A percentile compares a stretch with the other conserved stretches of the same genome.
Conservation (phyloP, 768 basidiomycete species). For the Auricularia sp. region DNA sequence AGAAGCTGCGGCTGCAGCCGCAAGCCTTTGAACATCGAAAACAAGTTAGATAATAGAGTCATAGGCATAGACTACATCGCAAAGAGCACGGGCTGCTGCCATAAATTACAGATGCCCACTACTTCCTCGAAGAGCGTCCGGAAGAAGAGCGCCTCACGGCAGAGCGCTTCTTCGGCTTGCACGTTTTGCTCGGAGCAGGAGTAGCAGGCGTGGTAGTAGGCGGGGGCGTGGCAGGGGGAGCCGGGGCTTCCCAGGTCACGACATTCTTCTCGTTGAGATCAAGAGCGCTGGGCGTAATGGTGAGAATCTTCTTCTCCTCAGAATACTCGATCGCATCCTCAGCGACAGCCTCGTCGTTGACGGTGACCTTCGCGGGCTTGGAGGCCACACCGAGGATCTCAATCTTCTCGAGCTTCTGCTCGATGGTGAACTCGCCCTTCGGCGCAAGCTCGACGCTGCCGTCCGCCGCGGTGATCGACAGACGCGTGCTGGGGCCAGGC, state of each 20-base stretch:
- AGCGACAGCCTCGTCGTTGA: slow-evolving; percentile 27
- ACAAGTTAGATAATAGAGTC: too few species aligned
- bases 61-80: too few species aligned
- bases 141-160: too few species aligned
- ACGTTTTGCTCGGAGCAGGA: too few species aligned
- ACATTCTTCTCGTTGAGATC: slow-evolving; percentile 33
- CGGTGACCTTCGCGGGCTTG: slow-evolving; percentile 29
- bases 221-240: neutral
- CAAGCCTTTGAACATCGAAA: too few species aligned
- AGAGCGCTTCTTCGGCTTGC: too few species aligned
- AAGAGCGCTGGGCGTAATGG: slow-evolving; percentile 26
- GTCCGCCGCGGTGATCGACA: neutral
- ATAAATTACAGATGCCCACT: too few species aligned
- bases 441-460: slow-evolving; percentile 10
- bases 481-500: neutral
- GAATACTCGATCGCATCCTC: slow-evolving; percentile 31
- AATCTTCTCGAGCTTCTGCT: slow-evolving; percentile 39
- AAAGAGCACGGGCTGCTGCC: too few species aligned
- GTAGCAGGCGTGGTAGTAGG: too few species aligned
- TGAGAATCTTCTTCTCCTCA: slow-evolving; percentile 30
- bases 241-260: slow-evolving; percentile 24
- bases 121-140: too few species aligned
- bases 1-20: too few species aligned
- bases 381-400: slow-evolving; percentile 45
- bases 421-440: slow-evolving; percentile 33